Conservation (phyloP, 768 basidiomycete genomes). For the Trametes cingulata region DNA sequence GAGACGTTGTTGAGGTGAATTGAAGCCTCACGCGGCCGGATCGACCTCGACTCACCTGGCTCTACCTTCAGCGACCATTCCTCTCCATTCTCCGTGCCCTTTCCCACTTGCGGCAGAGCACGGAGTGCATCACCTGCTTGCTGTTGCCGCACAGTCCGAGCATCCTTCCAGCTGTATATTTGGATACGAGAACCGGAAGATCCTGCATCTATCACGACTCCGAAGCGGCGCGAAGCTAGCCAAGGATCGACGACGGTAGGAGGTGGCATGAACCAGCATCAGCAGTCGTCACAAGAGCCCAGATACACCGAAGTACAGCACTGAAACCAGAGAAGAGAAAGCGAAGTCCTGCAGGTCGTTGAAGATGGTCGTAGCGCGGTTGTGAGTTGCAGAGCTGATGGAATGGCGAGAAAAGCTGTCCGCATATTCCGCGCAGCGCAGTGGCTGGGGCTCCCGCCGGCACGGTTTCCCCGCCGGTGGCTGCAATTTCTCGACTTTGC, state of each 20-base stretch:
- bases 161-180: slow-evolving; percentile 96
- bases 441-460: slow-evolving; percentile 3
- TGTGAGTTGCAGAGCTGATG: slow-evolving; percentile 5
- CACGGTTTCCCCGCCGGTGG: slow-evolving; percentile 15
- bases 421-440: slow-evolving; percentile 2
- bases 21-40: not conserved
- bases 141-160: slow-evolving; percentile 57
- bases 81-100: slow-evolving; percentile 78
- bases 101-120: slow-evolving; percentile 83
- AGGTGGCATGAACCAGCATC: slow-evolving; percentile 63
- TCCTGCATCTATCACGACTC: slow-evolving; percentile 97
- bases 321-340: not conserved
- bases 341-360: slow-evolving; percentile 1
- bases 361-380: slow-evolving; percentile 6
- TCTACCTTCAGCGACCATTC: slow-evolving; percentile 92
- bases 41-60: slow-evolving; percentile 65
- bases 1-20: not conserved
- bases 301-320: not conserved
- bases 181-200: slow-evolving; percentile 95
- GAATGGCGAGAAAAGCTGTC: not conserved
- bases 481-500: slow-evolving; percentile 11
- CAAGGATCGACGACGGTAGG: slow-evolving; percentile 70
- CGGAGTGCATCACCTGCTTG: slow-evolving; percentile 50
- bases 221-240: slow-evolving; percentile 81
- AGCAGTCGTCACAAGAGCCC: slow-evolving; percentile 9